Evolutionary conservation across 2,329 filamentous ascomycete species (phyloP).

Genomic region (Pezicula rhizophila): DNA sequence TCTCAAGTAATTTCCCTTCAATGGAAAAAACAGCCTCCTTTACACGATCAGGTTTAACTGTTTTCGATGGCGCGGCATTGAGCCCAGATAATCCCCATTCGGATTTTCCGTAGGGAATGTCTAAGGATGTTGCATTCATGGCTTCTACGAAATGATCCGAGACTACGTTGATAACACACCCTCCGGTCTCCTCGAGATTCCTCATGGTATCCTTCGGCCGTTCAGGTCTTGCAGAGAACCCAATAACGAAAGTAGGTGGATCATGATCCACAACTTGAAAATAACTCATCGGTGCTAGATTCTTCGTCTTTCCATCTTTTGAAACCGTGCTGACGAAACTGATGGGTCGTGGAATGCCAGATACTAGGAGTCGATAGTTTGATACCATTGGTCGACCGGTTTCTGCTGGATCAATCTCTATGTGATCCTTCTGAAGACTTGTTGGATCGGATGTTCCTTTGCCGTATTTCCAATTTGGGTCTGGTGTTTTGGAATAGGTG

Average conservation of each 20-base stretch:
- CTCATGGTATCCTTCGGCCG: conserved; percentile 52
- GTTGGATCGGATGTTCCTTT: conserved; percentile 23
- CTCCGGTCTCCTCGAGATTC: conserved; percentile 52
- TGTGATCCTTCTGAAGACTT: conserved; percentile 40
- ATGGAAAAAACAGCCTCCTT: conserved; percentile 77
- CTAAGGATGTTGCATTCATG: conserved; percentile 71
- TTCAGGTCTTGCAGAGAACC: conserved; percentile 48
- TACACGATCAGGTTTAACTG: conserved; percentile 67
- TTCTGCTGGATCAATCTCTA: conserved; percentile 56
- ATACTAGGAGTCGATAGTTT: conserved; percentile 63
- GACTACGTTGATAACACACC: conserved; percentile 86
- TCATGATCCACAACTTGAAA: conserved; percentile 58
- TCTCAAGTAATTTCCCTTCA: conserved; percentile 62
- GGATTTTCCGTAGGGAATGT: conserved; percentile 68
- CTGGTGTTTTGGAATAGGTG: conserved; percentile 36
- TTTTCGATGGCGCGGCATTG: conserved; percentile 58
- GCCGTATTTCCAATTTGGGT: conserved; percentile 46
- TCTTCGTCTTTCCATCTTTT: conserved; percentile 47
- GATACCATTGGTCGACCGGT: conserved; percentile 46
- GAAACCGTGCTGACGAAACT: conserved; percentile 52
- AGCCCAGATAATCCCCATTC: conserved; percentile 79
- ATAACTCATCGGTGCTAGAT: conserved; percentile 58
- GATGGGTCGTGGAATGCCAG: conserved; percentile 52
- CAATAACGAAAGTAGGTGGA: conserved; percentile 54
- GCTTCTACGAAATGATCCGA: conserved; percentile 80